Evolutionary conservation across 768 basidiomycete species (phyloP).

Genomic region (Saitozyma podzolica): DNA sequence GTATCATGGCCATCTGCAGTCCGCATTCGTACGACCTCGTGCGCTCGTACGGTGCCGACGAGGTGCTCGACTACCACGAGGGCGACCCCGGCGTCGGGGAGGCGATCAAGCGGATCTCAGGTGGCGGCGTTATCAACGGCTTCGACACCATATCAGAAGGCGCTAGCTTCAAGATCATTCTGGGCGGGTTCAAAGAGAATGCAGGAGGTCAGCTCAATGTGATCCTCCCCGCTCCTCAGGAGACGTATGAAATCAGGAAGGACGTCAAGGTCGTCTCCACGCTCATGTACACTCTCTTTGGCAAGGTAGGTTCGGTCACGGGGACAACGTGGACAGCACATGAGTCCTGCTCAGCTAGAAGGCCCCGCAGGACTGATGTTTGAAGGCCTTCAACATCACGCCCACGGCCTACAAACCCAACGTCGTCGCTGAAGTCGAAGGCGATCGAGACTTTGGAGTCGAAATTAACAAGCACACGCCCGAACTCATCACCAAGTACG

Average conservation of each 20-base stretch:
- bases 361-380: no score
- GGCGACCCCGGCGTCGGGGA: no score
- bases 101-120: slow-evolving; percentile 31
- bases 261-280: slow-evolving; percentile 24
- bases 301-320: slow-evolving; percentile 32
- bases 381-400: slow-evolving; percentile 28
- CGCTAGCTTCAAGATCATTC: slow-evolving; percentile 24
- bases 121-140: slow-evolving; percentile 23
- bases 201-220: slow-evolving; percentile 29
- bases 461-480: slow-evolving; percentile 5
- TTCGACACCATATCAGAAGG: slow-evolving; percentile 37
- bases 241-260: slow-evolving; percentile 18
- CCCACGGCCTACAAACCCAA: slow-evolving; percentile 5
- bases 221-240: slow-evolving; percentile 21
- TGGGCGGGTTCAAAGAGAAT: slow-evolving; percentile 23
- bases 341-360: no score
- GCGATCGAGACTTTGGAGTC: slow-evolving; percentile 21
- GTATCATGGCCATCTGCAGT: slow-evolving; percentile 52
- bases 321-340: no score
- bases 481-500: not conserved
- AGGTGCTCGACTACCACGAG: slow-evolving; percentile 55
- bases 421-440: slow-evolving; percentile 16
- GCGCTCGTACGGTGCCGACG: slow-evolving; percentile 53
- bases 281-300: slow-evolving; percentile 37
- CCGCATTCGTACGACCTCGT: slow-evolving; percentile 52